These are phyloP conservation scores for Onygenales sp. DNA, from an alignment of 2,329 filamentous ascomycete species.

Conservation along the genomic window DNA sequence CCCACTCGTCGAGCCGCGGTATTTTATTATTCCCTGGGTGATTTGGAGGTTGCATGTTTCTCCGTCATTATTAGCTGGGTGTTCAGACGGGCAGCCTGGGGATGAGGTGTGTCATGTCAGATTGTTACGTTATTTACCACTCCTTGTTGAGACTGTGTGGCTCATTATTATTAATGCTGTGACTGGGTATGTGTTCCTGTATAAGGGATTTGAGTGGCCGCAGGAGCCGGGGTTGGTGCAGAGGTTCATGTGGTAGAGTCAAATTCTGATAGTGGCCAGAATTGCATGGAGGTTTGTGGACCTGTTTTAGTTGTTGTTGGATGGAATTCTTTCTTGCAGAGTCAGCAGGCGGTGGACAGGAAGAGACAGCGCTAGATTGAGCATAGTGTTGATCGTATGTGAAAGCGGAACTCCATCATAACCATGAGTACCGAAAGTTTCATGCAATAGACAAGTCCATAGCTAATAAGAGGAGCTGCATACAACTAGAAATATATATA, in stretches of 20 bases:
- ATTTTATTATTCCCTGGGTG: conserved; percentile 92
- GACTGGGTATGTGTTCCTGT: conserved; percentile 48
- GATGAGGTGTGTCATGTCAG: background rate
- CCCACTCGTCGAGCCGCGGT: conserved; percentile 86
- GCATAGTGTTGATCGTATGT: too few species aligned
- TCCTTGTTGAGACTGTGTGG: conserved; percentile 48
- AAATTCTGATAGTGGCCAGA: background rate
- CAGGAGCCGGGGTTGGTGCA: conserved; percentile 50
- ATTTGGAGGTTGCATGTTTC: conserved; percentile 81
- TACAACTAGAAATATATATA: too few species aligned
- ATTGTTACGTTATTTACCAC: conserved; percentile 12
- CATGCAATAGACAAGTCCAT: too few species aligned
- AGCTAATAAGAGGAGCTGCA: too few species aligned
- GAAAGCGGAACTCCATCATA: too few species aligned
- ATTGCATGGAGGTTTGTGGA: background rate
- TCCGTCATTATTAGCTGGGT: conserved; percentile 10
- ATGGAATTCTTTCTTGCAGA: too few species aligned
- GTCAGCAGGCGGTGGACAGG: too few species aligned
- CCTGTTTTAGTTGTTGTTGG: too few species aligned
- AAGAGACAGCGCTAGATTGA: too few species aligned
- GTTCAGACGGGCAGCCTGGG: background rate
- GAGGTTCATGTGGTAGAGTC: conserved; percentile 49
- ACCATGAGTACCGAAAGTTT: too few species aligned
- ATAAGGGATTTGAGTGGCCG: conserved; percentile 48
- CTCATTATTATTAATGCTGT: conserved; percentile 43